Conservation (phyloP, 2,329 filamentous ascomycete species). For the Polychaeton citri region DNA sequence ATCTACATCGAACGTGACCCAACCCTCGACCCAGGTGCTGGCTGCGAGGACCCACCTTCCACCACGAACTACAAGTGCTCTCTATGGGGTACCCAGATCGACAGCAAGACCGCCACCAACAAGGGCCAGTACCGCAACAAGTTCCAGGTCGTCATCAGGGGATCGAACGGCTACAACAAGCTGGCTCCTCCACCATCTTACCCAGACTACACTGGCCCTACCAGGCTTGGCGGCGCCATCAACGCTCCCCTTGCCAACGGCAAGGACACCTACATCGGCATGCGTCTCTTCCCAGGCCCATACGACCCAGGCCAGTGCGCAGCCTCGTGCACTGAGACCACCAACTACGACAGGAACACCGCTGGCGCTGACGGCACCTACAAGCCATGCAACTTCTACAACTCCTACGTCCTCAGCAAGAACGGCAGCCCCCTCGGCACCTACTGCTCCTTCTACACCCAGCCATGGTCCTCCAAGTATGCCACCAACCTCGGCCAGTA, state of each 20-base stretch:
- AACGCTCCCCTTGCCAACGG: slow-evolving; percentile 16
- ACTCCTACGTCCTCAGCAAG: slow-evolving; percentile 25
- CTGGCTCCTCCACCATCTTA: slow-evolving; percentile 6
- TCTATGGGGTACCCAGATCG: slow-evolving; percentile 18
- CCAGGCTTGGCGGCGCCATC: slow-evolving; percentile 20
- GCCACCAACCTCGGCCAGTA: slow-evolving; percentile 10
- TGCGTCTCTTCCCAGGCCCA: slow-evolving; percentile 11
- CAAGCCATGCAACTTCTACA: slow-evolving; percentile 19
- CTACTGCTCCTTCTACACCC: slow-evolving; percentile 25
- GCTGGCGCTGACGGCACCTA: slow-evolving; percentile 3
- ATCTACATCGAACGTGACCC: slow-evolving; percentile 24
- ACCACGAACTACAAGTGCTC: slow-evolving; percentile 21
- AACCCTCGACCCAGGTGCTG: slow-evolving; percentile 12
- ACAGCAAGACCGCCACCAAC: slow-evolving; percentile 16
- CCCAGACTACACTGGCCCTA: slow-evolving; percentile 14
- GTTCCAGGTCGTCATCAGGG: slow-evolving; percentile 27
- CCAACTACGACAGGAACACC: slow-evolving; percentile 2
- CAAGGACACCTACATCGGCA: slow-evolving; percentile 19
- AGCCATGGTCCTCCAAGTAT: slow-evolving; percentile 9
- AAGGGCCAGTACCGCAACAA: slow-evolving; percentile 16
- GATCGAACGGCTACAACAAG: slow-evolving; percentile 24
- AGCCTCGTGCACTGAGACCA: slow-evolving; percentile 4
- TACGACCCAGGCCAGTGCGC: slow-evolving; percentile 9
- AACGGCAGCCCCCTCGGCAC: slow-evolving; percentile 24
- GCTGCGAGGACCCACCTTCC: slow-evolving; percentile 20